Conservation (phyloP, 2,329 filamentous ascomycete species). For the Aureobasidium sp. region DNA sequence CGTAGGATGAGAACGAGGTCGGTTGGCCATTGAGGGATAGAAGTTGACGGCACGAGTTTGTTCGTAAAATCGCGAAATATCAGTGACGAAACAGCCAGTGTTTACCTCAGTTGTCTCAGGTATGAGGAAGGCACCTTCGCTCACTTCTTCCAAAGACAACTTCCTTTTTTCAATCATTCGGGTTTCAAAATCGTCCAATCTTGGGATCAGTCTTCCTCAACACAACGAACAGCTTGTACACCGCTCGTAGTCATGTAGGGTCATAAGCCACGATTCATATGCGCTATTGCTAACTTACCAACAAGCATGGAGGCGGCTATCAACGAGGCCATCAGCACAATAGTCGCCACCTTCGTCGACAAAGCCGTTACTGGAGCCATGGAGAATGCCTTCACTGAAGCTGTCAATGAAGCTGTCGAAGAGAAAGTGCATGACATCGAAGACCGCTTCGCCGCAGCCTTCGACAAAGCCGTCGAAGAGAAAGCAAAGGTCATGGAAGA, state of each 20-base stretch:
- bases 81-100: too few relatives aligned
- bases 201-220: not conserved
- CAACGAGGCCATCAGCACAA: too few relatives aligned
- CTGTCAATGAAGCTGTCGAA: not conserved
- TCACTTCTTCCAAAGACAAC: not conserved
- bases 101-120: too few relatives aligned
- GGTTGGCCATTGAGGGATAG: not conserved
- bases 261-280: not conserved
- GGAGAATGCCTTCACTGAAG: not conserved
- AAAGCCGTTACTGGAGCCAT: not conserved
- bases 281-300: not conserved
- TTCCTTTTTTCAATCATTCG: too few relatives aligned
- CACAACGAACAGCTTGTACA: not conserved
- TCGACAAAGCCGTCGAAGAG: too few relatives aligned
- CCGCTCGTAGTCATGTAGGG: not conserved
- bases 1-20: not conserved
- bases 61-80: too few relatives aligned
- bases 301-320: not conserved
- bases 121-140: not conserved
- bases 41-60: too few relatives aligned
- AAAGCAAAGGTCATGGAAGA: not conserved
- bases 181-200: not conserved
- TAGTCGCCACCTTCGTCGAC: too few relatives aligned
- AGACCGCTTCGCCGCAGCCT: too few relatives aligned
- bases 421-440: too few relatives aligned